Evolutionary conservation across 129 eudicot species (phyloP).

Genomic region (Arctium minus): DNA sequence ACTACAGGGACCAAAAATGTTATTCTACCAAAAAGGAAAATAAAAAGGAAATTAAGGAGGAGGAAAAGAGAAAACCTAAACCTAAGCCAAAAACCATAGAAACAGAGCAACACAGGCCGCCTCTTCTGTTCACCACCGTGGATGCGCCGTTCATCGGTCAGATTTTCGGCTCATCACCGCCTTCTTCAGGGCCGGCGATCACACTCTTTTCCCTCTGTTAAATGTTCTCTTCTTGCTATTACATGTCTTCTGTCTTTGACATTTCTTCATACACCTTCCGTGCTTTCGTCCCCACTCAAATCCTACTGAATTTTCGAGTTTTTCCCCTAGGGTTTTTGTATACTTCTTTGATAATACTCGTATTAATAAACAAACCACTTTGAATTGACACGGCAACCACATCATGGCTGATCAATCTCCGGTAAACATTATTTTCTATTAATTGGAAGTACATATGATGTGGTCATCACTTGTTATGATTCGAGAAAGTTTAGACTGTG

Average conservation of each 20-base stretch:
- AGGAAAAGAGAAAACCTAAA: conserved; percentile 19
- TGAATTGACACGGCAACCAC: conserved; percentile 14
- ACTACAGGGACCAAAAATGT: conserved; percentile 5
- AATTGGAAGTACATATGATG: background rate
- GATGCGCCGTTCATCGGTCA: conserved; percentile 30
- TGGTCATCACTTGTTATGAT: background rate
- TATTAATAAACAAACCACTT: background rate
- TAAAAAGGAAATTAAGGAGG: background rate
- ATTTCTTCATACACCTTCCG: conserved; percentile 8
- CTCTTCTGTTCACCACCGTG: conserved; percentile 30
- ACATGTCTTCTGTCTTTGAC: conserved; percentile 41
- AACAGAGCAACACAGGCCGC: conserved; percentile 26
- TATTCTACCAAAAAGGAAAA: background rate
- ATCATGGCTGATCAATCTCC: conserved; percentile 43
- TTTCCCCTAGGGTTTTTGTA: background rate
- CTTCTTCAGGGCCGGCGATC: conserved; percentile 6
- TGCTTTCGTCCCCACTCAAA: conserved; percentile 27
- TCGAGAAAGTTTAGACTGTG: background rate
- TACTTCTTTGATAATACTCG: conserved; percentile 20
- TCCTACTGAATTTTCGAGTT: conserved; percentile 12
- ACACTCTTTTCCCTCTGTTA: background rate
- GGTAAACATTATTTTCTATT: conserved; percentile 13
- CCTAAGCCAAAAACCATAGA: conserved; percentile 21
- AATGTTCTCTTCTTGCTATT: background rate
- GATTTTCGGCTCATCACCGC: conserved; percentile 27